Evolutionary conservation across 2,329 filamentous ascomycete species (phyloP).

Genomic region (Cercospora nicotianae): DNA sequence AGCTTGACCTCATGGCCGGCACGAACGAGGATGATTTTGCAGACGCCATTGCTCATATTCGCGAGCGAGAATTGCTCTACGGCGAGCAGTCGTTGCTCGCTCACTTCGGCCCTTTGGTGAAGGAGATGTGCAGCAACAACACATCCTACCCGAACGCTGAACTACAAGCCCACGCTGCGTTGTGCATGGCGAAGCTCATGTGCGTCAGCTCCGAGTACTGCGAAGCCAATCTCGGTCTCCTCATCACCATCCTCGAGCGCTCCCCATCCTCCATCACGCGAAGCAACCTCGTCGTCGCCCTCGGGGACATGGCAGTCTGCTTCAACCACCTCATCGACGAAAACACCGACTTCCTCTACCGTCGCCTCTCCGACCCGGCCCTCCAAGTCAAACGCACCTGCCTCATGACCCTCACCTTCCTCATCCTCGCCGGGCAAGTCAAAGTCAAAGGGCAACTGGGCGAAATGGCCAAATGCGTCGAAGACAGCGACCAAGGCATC

Average conservation of each 20-base stretch:
- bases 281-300: conserved; percentile 92
- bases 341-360: conserved; percentile 97
- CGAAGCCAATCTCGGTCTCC: conserved; percentile 83
- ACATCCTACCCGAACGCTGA: conserved; percentile 86
- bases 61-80: conserved; percentile 80
- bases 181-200: conserved; percentile 98
- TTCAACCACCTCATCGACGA: conserved; percentile 99
- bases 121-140: conserved; percentile 93
- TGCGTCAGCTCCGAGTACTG: conserved; percentile 97
- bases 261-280: conserved; percentile 89
- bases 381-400: conserved; percentile 93
- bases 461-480: conserved; percentile 98
- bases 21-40: conserved; percentile 94
- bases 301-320: conserved; percentile 98
- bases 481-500: conserved; percentile 92
- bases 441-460: conserved; percentile 98
- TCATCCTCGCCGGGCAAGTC: conserved; percentile 95
- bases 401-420: conserved; percentile 95
- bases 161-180: conserved; percentile 86
- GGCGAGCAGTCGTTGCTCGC: conserved; percentile 81
- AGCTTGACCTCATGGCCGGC: conserved; percentile 93
- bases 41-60: conserved; percentile 80
- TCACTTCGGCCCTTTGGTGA: conserved; percentile 85
- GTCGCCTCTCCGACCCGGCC: conserved; percentile 84
- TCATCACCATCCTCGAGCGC: conserved; percentile 97